Evolutionary conservation across 495 filamentous ascomycete genomes (phyloP).

Genomic region (Aspergillus coremiiformis): DNA sequence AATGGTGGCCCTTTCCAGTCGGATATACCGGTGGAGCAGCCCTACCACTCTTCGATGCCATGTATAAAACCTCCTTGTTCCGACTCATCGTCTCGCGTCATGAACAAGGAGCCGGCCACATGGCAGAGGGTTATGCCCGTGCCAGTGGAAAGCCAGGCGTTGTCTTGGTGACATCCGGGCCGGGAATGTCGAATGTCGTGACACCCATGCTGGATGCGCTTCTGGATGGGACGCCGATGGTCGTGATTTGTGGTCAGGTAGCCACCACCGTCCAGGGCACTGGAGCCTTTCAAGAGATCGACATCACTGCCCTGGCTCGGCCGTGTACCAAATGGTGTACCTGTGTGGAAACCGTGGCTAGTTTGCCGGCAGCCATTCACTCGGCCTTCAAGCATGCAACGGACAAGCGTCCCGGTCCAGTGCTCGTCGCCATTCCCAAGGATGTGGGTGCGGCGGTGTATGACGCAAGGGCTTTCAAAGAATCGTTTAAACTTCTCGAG

Average conservation of each 20-base stretch:
- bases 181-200: constrained; percentile 55
- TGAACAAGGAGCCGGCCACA: constrained; percentile 60
- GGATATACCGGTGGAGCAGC: constrained; percentile 41
- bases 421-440: constrained; percentile 55
- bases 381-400: constrained; percentile 59
- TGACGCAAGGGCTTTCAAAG: constrained; percentile 45
- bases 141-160: constrained; percentile 56
- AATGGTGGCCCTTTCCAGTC: no score
- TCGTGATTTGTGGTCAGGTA: constrained; percentile 58
- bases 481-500: constrained; percentile 21
- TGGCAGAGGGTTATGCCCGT: constrained; percentile 59
- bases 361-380: constrained; percentile 52
- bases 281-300: constrained; percentile 59
- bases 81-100: constrained; percentile 56
- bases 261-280: constrained; percentile 50
- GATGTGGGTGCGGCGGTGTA: constrained; percentile 51
- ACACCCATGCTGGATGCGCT: constrained; percentile 59
- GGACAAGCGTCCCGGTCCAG: constrained; percentile 53
- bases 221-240: constrained; percentile 55
- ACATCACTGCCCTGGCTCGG: constrained; percentile 54
- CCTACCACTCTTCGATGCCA: constrained; percentile 52
- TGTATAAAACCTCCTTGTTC: constrained; percentile 56
- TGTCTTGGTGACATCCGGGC: constrained; percentile 59
- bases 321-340: constrained; percentile 62
- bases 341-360: constrained; percentile 54